Evolutionary conservation across 805 yeast species (phyloP), one percentile per base, ranked within the genome.

Genomic region (Yamadazyma akitaensis): DNA sequence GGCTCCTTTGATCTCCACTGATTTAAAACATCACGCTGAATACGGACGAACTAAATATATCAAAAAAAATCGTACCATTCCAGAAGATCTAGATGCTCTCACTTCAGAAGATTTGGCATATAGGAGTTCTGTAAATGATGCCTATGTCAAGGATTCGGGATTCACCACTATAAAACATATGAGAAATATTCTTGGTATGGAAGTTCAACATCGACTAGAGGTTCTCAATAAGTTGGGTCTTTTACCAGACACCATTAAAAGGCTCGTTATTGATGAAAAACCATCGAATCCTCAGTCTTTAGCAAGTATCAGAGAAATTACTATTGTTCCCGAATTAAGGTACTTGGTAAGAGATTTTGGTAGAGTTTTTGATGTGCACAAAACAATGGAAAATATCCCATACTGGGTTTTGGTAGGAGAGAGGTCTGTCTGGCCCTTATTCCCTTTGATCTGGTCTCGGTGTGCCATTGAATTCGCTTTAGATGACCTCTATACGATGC

Each of bases 331-430:
- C 0, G 92, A 85, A 58, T 68, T 90, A 42, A 74, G 85, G 45
- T 82, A 88, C 31, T 67, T 90, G 42, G 70, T 89, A 42, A 72
- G 73, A 34, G 90, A 85, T 54, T 79, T 88, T 50, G 84, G 89
- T 37, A 72, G 89, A 53, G 83, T 90, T 0, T 79, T 89, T 57
- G 96, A 89, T 59, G 84, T 87, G 2, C 84, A 84, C 56, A 76
- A 84, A 54, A 74, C 82, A 21, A 64, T 70, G 59, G 85, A 81
- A 48, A 90, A 88, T 61, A 84, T 90, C 18, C 85, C 89, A 5
- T 88, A 89, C 60, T 92, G 97, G 96, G 81, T 90, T 12, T 70
- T 78, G 43, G 88, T 91, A 28, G 99, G 99, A 5, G 97, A 92
- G 63, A 73, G 85, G 52, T 85, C 96, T 37, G 89, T 90, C 1